Base-by-base conservation (phyloP, 2,329 filamentous ascomycete species). In the Dactylellina haptotyla region DNA sequence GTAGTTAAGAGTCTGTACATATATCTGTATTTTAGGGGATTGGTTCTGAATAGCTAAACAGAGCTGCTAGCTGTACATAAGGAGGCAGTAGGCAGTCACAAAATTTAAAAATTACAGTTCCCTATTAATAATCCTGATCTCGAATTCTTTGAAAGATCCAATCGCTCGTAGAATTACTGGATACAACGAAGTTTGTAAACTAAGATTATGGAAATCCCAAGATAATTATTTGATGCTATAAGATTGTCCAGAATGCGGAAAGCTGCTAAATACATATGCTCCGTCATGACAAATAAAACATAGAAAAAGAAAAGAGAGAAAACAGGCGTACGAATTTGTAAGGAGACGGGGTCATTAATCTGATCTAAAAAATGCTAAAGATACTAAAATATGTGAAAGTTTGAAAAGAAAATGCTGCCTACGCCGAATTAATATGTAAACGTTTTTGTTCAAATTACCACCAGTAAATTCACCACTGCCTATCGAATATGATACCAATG, bases 321-420 rank as follows among this genome's bases (percentile, higher is more conserved):
- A n/a, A n/a, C n/a, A n/a, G n/a, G n/a, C n/a, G n/a, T n/a, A n/a
- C n/a, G 3, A 43, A 30, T 25, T 14, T 45, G 43, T 9, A 30
- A 41, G 20, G 53, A 37, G 23, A 43, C 20, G 32, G 16, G 48
- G 41, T 50, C 69, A 39, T 56, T 53, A 59, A 25, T 51, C n/a
- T 62, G 16, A 48, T 61, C 56, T 75, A 75, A 79, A 78, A 32
- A n/a, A 73, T 63, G 46, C 28, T 18, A 18, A 20, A 45, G 41
- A 50, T 63, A 34, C 20, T 72, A 53, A 72, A 51, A 56, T 75
- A 30, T 63, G 66, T 64, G 12, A 46, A 54, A 56, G 30, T 25
- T 53, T 61, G 20, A 58, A 75, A 57, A 25, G 50, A 30, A 32
- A 46, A 54, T 54, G 50, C 50, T n/a, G 56, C 34, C 66, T 16